Base-by-base conservation (phyloP, 768 basidiomycete species). In the Phylloporus rhodoxanthus region DNA sequence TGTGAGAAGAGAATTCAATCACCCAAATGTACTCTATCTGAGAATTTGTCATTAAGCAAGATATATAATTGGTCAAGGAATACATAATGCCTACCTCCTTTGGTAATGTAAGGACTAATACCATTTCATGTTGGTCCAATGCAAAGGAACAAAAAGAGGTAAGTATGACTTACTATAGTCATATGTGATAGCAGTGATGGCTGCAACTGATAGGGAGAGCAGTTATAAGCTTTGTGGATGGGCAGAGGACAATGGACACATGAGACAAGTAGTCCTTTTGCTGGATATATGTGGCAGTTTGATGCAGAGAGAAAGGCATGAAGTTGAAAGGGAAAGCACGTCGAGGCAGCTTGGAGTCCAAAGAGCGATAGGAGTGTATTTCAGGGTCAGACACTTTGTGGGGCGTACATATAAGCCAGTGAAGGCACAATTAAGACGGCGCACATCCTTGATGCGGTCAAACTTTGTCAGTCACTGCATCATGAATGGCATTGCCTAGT, bases 11-110 rank as follows among this genome's bases (percentile, higher is more conserved):
- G 8, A 5, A 5, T 13, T 6, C 17, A 2, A 3, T 40, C 21
- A 38, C 45, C 45, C 45, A 46, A 19, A 46, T 29, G 17, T 28
- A 38, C 25, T 46, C 36, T 19, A 37, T 26, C 45, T 46, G 33
- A 11, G 8, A 19, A 36, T 5, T 13, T 38, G 20, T 20, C 37
- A 38, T 38, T 13, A 20, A 38, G 2, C 10, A 2, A 13, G 20
- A 20, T 37, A 19, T 38, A 38, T 13, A 19, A 20, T 13, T 13
- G 29, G 29, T 30, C 29, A 30, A 3, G 20, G 11, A 5, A 21
- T 4, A 38, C 13, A 20, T 10, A 23, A 20, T 11, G 15, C 20
- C 20, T 33, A 44, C 43, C 43, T 44, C 43, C 28, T n/a, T 9
- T 9, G 14, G 11, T 9, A 33, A 13, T 9, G 43, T 44, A 11